Base-by-base conservation (phyloP, 2,329 filamentous ascomycete species). In the Colletotrichum endophyticum region DNA sequence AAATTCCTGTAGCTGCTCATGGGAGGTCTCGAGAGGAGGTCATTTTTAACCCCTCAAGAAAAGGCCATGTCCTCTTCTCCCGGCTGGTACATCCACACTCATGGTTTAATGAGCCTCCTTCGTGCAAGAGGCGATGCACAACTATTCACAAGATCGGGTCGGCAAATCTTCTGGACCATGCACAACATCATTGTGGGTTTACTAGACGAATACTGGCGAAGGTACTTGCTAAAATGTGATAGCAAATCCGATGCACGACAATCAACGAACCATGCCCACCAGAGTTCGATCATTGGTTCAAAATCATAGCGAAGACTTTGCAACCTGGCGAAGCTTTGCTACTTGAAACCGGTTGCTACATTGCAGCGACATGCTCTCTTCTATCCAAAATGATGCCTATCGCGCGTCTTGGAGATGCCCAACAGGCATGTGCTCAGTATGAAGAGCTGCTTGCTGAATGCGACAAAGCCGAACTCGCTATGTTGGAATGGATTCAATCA, bases 221-320 rank as follows among this genome's bases (percentile, higher is more conserved):
- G 12, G 8, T 16, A 30, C 36, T 70, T 12, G 22, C 57, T 72
- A 22, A 32, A 30, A 56, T 27, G 22, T 11, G 13, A n/a, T 27
- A 86, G 85, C 85, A 86, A 85, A 81, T 86, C 8, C 82, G 85
- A 74, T 83, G 82, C 28, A 80, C 85, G 15, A 74, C 85, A 19
- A 80, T 71, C 8, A 83, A 80, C 67, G 79, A 67, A 3, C 80
- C 82, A 66, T 84, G 83, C 19, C 85, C 85, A 6, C 80, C 84
- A 2, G 85, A 87, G 56, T 82, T 83, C 8, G 77, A 81, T 3
- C 81, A 81, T 68, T 87, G 85, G 85, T 80, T 87, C 9, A 72
- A 63, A n/a, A 66, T 80, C 16, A 82, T 86, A 7, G 74, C 70
- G 13, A 16, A 32, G 3, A 70, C 66, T 8, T 25, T 70, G 27